Evolutionary conservation across 768 basidiomycete genomes (phyloP).

Genomic region (Tricholoma sp.): DNA sequence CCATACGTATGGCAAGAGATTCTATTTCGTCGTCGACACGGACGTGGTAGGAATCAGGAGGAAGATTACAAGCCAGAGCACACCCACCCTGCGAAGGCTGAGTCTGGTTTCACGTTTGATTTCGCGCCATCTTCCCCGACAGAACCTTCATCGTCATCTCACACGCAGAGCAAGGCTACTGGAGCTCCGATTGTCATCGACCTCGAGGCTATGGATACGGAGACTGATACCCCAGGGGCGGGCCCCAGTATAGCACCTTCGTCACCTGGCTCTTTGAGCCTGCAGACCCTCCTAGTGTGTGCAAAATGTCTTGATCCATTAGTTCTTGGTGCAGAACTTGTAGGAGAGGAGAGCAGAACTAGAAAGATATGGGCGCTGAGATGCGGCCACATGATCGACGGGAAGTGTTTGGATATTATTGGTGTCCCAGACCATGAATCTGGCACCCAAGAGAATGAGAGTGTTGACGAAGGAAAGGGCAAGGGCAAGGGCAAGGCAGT

Average conservation of each 20-base stretch:
- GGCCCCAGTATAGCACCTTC: constrained; percentile 9
- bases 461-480: not conserved
- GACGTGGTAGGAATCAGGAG: constrained; percentile 4
- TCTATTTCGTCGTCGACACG: not conserved
- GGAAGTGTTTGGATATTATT: constrained; percentile 62
- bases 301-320: constrained; percentile 64
- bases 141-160: constrained; percentile 10
- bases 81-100: constrained; percentile 55
- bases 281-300: constrained; percentile 54
- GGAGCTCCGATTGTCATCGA: constrained; percentile 37
- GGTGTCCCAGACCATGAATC: constrained; percentile 27
- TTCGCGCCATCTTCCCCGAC: constrained; percentile 44
- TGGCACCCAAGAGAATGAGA: constrained; percentile 2
- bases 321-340: constrained; percentile 45
- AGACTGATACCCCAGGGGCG: constrained; percentile 18
- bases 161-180: constrained; percentile 16
- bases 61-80: constrained; percentile 52
- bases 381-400: constrained; percentile 78
- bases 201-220: constrained; percentile 30
- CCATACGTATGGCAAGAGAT: constrained; percentile 6
- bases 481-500: constrained; percentile 7
- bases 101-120: constrained; percentile 65
- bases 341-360: constrained; percentile 36
- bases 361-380: constrained; percentile 65
- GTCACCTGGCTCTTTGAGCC: constrained; percentile 15